Evolutionary conservation across 1,284 basidiomycete genomes (phyloP).

Genomic region (Ustanciosporium gigantosporum): DNA sequence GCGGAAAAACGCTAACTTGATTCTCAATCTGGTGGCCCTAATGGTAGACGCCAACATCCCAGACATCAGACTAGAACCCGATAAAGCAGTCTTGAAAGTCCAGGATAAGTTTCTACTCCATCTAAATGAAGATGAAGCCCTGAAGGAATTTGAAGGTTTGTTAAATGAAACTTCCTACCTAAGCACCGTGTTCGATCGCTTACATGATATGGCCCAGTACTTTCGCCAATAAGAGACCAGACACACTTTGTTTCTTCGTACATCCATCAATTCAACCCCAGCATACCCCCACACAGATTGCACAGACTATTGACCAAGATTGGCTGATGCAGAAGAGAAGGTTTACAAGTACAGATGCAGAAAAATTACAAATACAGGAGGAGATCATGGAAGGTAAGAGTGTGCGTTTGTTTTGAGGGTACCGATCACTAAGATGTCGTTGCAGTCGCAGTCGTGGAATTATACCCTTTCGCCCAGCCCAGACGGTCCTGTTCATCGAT

Average conservation of each 20-base stretch:
- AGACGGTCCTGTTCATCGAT: slow-evolving; percentile 11
- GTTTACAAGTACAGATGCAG: neutral
- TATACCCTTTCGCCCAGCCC: no score
- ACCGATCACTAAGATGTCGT: no score
- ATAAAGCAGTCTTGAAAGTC: slow-evolving; percentile 71
- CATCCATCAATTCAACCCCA: no score
- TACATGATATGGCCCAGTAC: slow-evolving; percentile 60
- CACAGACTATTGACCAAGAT: no score
- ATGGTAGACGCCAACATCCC: slow-evolving; percentile 99
- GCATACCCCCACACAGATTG: no score
- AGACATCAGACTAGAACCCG: slow-evolving; percentile 81
- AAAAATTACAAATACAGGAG: neutral
- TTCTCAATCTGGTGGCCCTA: slow-evolving; percentile 90
- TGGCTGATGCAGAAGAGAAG: no score
- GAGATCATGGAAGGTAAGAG: neutral
- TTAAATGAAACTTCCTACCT: slow-evolving; percentile 94
- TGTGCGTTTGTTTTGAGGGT: no score
- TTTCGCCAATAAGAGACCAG: slow-evolving; percentile 38
- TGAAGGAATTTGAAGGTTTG: slow-evolving; percentile 90
- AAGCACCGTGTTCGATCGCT: slow-evolving; percentile 74
- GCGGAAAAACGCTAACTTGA: slow-evolving; percentile 90
- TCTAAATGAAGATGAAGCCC: slow-evolving; percentile 72
- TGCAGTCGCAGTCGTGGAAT: no score
- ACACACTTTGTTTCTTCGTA: no score
- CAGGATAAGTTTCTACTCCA: slow-evolving; percentile 96